Percentiles rank a stretch among this genome's conserved stretches.
Evolutionary conservation across 331 rosid genomes (phyloP).

Genomic region (Pyracantha coccinea): DNA sequence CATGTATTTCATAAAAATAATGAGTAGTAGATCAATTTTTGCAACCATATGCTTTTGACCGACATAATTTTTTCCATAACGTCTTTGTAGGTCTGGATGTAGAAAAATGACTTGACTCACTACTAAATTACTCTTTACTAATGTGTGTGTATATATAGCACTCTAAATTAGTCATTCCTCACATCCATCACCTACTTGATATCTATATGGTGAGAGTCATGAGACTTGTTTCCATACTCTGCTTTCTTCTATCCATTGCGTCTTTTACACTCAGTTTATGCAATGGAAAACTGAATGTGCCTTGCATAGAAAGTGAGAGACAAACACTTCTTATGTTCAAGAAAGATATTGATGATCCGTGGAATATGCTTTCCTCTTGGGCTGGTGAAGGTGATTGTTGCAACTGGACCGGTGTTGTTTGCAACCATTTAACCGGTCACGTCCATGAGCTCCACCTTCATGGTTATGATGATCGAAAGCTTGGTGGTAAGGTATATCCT

Average conservation of each 20-base stretch:
- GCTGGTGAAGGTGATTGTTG: neutral
- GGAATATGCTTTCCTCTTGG: neutral
- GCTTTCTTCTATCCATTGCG: neutral
- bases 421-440: neutral
- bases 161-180: neutral
- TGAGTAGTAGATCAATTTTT: too few relatives aligned
- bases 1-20: too few relatives aligned
- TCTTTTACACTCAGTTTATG: neutral
- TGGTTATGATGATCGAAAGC: rapidly evolving
- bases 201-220: neutral
- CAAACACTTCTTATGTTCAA: neutral
- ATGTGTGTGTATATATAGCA: neutral
- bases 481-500: neutral
- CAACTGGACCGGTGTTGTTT: neutral
- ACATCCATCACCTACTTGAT: neutral
- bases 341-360: neutral
- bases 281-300: neutral
- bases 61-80: too few relatives aligned
- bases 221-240: neutral
- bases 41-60: too few relatives aligned
- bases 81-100: too few relatives aligned
- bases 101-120: too few relatives aligned
- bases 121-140: neutral
- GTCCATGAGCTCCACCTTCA: neutral
- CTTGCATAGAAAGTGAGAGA: neutral